These are phyloP conservation scores for Micractinium sp. DNA, from an alignment of 139 green algal species.

Conservation along the genomic window DNA sequence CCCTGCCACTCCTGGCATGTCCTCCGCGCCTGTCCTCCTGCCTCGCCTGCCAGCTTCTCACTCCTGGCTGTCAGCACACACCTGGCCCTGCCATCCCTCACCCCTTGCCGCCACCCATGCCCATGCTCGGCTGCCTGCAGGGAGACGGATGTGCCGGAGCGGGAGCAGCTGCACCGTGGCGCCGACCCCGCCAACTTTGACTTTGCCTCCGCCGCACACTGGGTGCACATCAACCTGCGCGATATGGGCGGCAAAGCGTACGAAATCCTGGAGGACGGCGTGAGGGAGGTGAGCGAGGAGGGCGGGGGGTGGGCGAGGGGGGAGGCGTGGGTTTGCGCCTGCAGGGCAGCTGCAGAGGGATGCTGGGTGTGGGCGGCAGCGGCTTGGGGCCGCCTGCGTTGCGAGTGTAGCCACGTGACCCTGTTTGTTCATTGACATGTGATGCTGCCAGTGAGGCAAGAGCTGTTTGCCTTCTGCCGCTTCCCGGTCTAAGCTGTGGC, in stretches of 20 bases:
- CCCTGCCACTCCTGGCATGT: neutral
- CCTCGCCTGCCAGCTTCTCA: no score
- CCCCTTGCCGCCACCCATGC: neutral
- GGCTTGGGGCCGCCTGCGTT: no score
- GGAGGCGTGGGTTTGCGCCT: neutral
- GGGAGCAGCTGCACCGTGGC: conserved; percentile 73
- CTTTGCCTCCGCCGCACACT: conserved; percentile 36
- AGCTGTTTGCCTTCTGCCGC: neutral
- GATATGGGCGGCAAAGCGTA: neutral
- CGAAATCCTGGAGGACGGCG: conserved; percentile 61
- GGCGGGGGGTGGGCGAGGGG: neutral
- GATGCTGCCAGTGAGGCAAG: no score
- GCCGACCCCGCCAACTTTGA: conserved; percentile 28
- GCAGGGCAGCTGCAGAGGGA: no score
- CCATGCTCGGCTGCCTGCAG: neutral
- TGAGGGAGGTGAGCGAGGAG: conserved; percentile 53
- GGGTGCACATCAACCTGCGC: conserved; percentile 28
- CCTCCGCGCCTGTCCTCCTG: no score
- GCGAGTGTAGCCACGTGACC: no score
- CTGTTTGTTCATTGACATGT: no score
- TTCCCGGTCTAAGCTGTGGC: no score
- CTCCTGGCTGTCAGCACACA: no score
- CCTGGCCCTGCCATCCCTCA: neutral
- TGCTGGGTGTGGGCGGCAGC: no score
- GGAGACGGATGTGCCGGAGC: conserved; percentile 81